Percentiles rank a stretch among this genome's conserved stretches.
Conservation (phyloP, 2,329 filamentous ascomycete genomes). For the Ceratocystis smalleyi region DNA sequence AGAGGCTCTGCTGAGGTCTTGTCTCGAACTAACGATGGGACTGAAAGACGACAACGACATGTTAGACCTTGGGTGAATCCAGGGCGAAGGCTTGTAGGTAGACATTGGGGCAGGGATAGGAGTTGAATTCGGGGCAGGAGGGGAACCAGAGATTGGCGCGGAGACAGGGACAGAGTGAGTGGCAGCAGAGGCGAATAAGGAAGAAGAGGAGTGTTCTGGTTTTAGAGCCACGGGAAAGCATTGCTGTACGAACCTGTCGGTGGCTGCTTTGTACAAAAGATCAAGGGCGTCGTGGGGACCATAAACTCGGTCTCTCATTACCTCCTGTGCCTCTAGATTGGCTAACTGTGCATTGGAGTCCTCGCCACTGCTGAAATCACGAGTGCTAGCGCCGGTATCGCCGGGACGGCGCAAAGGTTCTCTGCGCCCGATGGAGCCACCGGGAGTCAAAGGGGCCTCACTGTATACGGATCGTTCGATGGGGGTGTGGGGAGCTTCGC, state of each 20-base stretch:
- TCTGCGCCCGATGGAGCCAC: slow-evolving; percentile 47
- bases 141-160: neutral
- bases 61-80: slow-evolving; percentile 59
- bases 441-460: slow-evolving; percentile 47
- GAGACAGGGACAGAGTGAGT: neutral
- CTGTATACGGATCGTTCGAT: slow-evolving; percentile 33
- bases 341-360: slow-evolving; percentile 47
- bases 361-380: slow-evolving; percentile 25
- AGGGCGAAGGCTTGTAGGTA: slow-evolving; percentile 32
- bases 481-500: slow-evolving; percentile 22
- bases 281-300: slow-evolving; percentile 87
- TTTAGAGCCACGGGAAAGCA: slow-evolving; percentile 16
- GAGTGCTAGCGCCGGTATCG: slow-evolving; percentile 24
- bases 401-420: slow-evolving; percentile 51
- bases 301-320: slow-evolving; percentile 60
- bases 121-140: neutral
- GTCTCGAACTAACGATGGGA: slow-evolving; percentile 20
- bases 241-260: slow-evolving; percentile 35
- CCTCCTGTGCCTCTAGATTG: slow-evolving; percentile 47
- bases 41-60: slow-evolving; percentile 55
- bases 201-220: neutral
- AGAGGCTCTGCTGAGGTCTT: slow-evolving; percentile 14
- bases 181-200: neutral
- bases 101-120: neutral
- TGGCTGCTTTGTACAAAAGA: slow-evolving; percentile 74